These are phyloP conservation scores for Piromyces finnis DNA, from an alignment of 192 early-diverging fungal species.

Conservation along the genomic window DNA sequence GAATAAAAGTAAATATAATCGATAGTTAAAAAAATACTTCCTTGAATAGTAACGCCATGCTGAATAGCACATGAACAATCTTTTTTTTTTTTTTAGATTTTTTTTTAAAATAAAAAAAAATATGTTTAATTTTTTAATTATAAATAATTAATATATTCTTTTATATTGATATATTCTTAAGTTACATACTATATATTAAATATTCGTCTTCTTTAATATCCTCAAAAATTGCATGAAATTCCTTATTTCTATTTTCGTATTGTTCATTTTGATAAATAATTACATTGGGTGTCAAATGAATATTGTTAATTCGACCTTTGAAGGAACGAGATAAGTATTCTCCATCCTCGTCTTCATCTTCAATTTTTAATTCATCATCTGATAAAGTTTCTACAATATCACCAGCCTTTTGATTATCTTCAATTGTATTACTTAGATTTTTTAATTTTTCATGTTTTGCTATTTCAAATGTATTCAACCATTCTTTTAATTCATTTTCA, in stretches of 20 bases:
- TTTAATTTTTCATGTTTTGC: constrained; percentile 19
- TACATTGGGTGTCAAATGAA: neutral
- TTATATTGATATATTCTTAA: no score
- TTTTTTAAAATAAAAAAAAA: no score
- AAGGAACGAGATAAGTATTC: neutral
- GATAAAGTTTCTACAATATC: neutral
- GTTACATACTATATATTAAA: neutral
- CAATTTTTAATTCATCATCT: neutral
- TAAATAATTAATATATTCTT: no score
- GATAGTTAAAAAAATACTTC: neutral
- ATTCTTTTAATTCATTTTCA: constrained; percentile 45
- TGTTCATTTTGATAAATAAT: neutral
- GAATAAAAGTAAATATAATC: neutral
- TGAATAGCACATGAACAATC: neutral
- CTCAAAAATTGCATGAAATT: neutral
- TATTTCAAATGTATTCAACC: constrained; percentile 40
- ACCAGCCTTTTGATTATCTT: neutral
- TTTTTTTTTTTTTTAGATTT: neutral
- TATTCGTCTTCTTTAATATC: neutral
- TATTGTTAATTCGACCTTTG: neutral
- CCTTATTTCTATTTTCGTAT: neutral
- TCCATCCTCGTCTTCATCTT: neutral
- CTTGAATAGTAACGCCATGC: neutral
- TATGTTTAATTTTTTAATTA: no score
- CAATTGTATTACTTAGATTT: neutral